Base-by-base conservation (phyloP, 2,329 filamentous ascomycete species). In the Colletotrichum sp. region DNA sequence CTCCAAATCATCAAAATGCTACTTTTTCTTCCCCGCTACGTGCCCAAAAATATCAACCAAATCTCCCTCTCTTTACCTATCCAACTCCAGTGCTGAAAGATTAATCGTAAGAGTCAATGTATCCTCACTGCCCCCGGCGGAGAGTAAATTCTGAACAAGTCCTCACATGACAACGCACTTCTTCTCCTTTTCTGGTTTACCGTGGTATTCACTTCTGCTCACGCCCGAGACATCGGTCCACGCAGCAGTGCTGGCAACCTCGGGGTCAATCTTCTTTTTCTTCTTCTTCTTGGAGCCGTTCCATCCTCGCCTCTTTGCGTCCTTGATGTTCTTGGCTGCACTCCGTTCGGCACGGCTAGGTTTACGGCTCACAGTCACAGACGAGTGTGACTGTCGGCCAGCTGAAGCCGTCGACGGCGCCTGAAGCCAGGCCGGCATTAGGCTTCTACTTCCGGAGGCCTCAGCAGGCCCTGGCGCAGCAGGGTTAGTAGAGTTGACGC, bases 301-400 rank as follows among this genome's bases (percentile, higher is more conserved):
- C 90, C 90, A 92, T 1, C 90, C 90, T 36, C 85, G 86, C 77
- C 86, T 87, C 82, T 88, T 90, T 2, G 90, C 90, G 74, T 92
- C 90, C 21, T 88, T 86, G 33, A 92, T 89, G 76, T 92, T 93
- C 81, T 89, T 91, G 12, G 90, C 87, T 8, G 90, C 90, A 70
- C 90, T 91, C 33, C 90, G 84, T 78, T 90, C 89, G 3, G 90
- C 90, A 54, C 90, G 86, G 77, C 90, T 91, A 47, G 84, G 85
- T 31, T 84, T 86, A 38, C 89, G 83, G 69, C 80, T 85, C 8
- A 90, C 80, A 55, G 85, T 85, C 8, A 90, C 80, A 55, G 85
- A 86, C 1, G 84, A 80, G 57, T 83, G 83, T 73, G 84, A 76
- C 70, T 84, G 81, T 65, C 85, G 82, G 76, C 78, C 80, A 66